A percentile compares a stretch with the other conserved stretches of the same genome.
Evolutionary conservation across 1,139 yeast species (phyloP).

Genomic region (Suhomyces terraborum): DNA sequence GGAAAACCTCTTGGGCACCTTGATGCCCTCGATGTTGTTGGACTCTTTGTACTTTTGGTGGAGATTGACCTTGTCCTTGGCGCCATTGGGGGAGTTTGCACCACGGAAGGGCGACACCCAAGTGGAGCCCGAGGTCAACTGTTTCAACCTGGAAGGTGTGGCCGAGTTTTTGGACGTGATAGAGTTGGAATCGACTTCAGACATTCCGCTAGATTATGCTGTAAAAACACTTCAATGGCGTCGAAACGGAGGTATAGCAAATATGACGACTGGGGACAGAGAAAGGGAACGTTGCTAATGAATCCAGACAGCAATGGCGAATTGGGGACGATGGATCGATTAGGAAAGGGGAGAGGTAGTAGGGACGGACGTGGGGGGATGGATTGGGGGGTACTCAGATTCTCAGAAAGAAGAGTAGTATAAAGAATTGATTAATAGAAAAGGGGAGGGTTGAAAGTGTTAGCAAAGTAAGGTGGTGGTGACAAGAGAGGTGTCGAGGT

Average conservation of each 20-base stretch:
- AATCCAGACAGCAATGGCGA: not conserved
- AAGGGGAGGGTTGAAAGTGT: not conserved
- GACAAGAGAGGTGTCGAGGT: conserved; percentile 3
- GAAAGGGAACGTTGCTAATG: no score
- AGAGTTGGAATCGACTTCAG: conserved; percentile 23
- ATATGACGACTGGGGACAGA: conserved; percentile 1
- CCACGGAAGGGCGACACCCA: conserved; percentile 60
- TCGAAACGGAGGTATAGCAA: not conserved
- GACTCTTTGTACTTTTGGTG: conserved; percentile 37
- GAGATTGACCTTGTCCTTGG: conserved; percentile 29
- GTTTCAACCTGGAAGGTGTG: conserved; percentile 33
- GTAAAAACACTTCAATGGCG: not conserved
- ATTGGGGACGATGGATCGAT: no score
- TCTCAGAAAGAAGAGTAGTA: not conserved
- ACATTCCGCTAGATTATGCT: conserved; percentile 18
- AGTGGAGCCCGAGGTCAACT: conserved; percentile 38
- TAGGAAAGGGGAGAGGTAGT: no score
- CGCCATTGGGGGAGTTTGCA: conserved; percentile 17
- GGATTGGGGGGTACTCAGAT: not conserved
- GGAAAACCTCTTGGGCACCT: conserved; percentile 46
- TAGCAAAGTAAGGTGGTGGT: conserved; percentile 1
- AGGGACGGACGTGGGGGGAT: not conserved
- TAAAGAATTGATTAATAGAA: not conserved
- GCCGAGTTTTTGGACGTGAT: conserved; percentile 14
- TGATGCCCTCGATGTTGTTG: conserved; percentile 37